phyloP scores from a whole-genome alignment of 148 eudicot genomes.

The Euryodendron excelsum region DNA sequence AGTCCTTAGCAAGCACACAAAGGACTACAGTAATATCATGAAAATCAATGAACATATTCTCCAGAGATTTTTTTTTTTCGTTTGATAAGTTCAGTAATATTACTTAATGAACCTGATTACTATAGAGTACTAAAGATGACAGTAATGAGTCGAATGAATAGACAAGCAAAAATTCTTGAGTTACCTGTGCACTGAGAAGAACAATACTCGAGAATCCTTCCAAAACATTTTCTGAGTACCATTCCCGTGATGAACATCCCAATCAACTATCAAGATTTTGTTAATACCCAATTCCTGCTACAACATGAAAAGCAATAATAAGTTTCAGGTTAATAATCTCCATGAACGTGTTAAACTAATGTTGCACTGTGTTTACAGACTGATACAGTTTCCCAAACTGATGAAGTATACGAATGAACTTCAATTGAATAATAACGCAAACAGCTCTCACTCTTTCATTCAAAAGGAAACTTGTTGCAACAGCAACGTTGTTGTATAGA shows the following conservation, averaged over 20 bases:
- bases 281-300: conserved; percentile 75
- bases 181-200: conserved; percentile 97
- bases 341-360: neutral
- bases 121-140: neutral
- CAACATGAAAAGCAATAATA: conserved; percentile 13
- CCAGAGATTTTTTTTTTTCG: neutral
- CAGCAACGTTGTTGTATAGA: conserved; percentile 83
- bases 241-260: conserved; percentile 99
- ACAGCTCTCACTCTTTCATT: conserved; percentile 63
- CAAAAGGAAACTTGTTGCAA: conserved; percentile 80
- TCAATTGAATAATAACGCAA: neutral
- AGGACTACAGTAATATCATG: neutral
- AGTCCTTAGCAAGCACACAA: neutral
- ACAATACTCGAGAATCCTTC: conserved; percentile 88
- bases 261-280: conserved; percentile 87
- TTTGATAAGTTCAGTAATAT: neutral
- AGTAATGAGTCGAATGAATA: neutral
- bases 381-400: neutral
- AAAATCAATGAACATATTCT: neutral
- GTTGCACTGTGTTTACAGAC: neutral
- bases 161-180: neutral
- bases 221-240: conserved; percentile 94
- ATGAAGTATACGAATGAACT: conserved; percentile 3
- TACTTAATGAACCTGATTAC: neutral
- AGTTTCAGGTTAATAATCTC: neutral